A percentile compares a stretch with the other conserved stretches of the same genome.
phyloP scores from a whole-genome alignment of 2,329 filamentous ascomycete genomes.

The Trichoderma pleuroti region DNA sequence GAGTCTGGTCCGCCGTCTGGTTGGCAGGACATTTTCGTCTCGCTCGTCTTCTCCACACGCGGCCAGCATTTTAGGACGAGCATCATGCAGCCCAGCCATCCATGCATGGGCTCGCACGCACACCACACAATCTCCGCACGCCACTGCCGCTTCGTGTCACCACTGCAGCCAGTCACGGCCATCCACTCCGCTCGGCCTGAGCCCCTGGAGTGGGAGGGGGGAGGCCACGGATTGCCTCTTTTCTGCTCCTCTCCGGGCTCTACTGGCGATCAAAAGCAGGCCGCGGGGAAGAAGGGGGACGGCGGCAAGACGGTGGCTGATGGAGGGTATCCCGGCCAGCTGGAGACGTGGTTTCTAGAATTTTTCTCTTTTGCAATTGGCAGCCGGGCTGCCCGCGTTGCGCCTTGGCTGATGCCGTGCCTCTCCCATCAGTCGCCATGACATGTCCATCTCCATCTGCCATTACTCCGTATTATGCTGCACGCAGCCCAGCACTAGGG shows the following conservation, averaged over 20 bases:
- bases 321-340: slow-evolving; percentile 9
- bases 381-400: slow-evolving; percentile 6
- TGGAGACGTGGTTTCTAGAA: slow-evolving; percentile 17
- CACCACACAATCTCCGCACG: slow-evolving; percentile 15
- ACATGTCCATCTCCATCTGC: background rate
- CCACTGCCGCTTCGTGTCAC: slow-evolving; percentile 20
- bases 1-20: background rate
- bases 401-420: background rate
- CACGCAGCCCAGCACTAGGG: background rate
- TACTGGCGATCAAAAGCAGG: slow-evolving; percentile 2
- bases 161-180: slow-evolving; percentile 14
- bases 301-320: background rate
- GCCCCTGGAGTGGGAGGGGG: background rate
- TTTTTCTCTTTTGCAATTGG: slow-evolving; percentile 6
- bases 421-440: background rate
- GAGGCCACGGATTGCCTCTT: background rate
- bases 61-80: slow-evolving; percentile 3
- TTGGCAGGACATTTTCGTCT: background rate
- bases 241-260: background rate
- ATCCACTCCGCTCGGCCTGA: slow-evolving; percentile 4
- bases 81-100: slow-evolving; percentile 9
- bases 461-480: too few relatives aligned
- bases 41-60: slow-evolving; percentile 10
- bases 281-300: slow-evolving; percentile 10
- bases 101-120: slow-evolving; percentile 6